Evolutionary conservation across 1,284 basidiomycete genomes (phyloP).

Genomic region (Ceratobasidium theobromae): DNA sequence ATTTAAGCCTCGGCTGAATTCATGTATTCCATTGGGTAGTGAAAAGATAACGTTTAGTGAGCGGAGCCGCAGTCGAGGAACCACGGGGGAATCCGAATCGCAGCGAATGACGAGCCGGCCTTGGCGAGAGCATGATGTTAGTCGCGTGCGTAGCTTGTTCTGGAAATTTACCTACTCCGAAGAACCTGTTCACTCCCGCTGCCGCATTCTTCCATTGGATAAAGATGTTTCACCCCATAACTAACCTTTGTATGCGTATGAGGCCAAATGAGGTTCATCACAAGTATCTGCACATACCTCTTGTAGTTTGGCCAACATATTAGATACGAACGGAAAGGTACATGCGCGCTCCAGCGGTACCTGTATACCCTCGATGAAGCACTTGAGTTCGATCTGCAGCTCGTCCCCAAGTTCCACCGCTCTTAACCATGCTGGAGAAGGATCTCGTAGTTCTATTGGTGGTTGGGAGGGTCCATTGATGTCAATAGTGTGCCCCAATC

Average conservation of each 20-base stretch:
- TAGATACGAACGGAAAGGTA: background rate
- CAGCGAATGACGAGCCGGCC: background rate
- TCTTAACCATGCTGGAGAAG: background rate
- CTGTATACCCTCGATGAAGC: background rate
- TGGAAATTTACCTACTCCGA: background rate
- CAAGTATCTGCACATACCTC: background rate
- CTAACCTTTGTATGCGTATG: background rate
- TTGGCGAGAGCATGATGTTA: background rate
- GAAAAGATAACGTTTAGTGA: background rate
- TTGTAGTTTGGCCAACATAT: background rate
- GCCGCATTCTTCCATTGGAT: background rate
- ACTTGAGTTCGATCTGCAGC: background rate
- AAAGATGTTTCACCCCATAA: background rate
- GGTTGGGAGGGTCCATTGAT: background rate
- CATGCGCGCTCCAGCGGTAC: background rate
- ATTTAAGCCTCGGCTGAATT: conserved; percentile 3
- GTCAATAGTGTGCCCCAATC: background rate
- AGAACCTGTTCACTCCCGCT: background rate
- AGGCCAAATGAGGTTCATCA: background rate
- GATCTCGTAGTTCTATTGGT: background rate
- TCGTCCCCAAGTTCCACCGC: background rate
- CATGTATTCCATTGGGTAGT: background rate
- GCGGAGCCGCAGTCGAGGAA: background rate
- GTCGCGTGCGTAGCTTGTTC: background rate
- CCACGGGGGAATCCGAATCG: background rate